A percentile compares a stretch with the other conserved stretches of the same genome.
Conservation (phyloP, 2,329 filamentous ascomycete species). For the Xylogone sp. region DNA sequence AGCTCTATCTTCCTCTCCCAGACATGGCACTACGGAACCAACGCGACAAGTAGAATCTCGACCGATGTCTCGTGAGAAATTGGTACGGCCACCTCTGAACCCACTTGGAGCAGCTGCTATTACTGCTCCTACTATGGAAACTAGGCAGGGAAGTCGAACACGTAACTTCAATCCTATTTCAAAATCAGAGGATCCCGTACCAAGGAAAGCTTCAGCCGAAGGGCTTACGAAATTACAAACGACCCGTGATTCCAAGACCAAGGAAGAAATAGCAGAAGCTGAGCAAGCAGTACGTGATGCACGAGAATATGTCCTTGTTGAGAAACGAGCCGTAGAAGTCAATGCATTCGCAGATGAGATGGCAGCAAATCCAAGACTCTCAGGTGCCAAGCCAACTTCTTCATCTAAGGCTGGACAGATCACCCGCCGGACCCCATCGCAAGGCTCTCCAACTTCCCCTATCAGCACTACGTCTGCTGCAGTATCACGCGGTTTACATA, state of each 20-base stretch:
- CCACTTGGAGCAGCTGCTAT: constrained; percentile 23
- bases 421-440: constrained; percentile 73
- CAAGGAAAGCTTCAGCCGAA: constrained; percentile 19
- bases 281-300: constrained; percentile 79
- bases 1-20: constrained; percentile 15
- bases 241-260: constrained; percentile 11
- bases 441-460: constrained; percentile 64
- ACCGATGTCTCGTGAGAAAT: constrained; percentile 15
- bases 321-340: constrained; percentile 92
- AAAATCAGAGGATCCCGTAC: constrained; percentile 7
- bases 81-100: constrained; percentile 16
- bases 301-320: constrained; percentile 91
- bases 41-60: constrained; percentile 9
- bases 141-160: constrained; percentile 28
- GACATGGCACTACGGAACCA: constrained; percentile 11
- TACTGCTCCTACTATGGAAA: constrained; percentile 26
- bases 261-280: constrained; percentile 61
- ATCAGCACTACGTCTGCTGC: constrained; percentile 67
- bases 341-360: constrained; percentile 96
- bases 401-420: constrained; percentile 60
- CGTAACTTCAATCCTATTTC: constrained; percentile 11
- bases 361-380: constrained; percentile 64
- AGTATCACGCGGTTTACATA: constrained; percentile 69
- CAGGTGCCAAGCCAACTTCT: constrained; percentile 35
- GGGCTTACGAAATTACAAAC: constrained; percentile 12